Conservation (phyloP, 2,329 filamentous ascomycete species). For the Phyllachora maydis region DNA sequence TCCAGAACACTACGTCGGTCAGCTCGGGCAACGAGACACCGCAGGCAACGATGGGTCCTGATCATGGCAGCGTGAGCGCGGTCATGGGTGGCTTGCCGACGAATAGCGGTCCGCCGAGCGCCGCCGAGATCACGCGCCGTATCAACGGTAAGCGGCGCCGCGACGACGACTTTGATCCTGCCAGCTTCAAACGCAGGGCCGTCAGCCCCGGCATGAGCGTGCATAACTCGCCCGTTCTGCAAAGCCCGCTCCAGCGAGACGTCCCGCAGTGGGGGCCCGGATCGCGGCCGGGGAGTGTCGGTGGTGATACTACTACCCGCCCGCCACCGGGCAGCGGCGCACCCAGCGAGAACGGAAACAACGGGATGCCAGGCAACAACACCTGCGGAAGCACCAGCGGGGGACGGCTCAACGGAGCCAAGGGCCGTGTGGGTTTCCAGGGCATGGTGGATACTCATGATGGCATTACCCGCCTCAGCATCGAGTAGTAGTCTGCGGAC, state of each 20-base stretch:
- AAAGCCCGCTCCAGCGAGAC: constrained; percentile 63
- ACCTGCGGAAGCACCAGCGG: constrained; percentile 14
- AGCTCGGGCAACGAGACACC: constrained; percentile 16
- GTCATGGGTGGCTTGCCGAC: constrained; percentile 7
- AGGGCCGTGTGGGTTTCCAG: constrained; percentile 57
- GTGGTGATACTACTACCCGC: constrained; percentile 26
- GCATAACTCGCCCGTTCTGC: constrained; percentile 74
- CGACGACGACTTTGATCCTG: constrained; percentile 78
- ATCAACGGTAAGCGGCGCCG: constrained; percentile 67
- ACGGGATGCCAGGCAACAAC: constrained; percentile 2
- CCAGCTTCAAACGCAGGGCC: constrained; percentile 74
- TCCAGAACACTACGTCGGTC: constrained; percentile 10
- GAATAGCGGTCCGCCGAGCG: constrained; percentile 30
- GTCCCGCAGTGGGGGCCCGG: too few relatives aligned
- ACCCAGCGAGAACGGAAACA: constrained; percentile 17
- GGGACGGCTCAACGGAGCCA: constrained; percentile 25
- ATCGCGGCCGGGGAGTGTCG: constrained; percentile 44
- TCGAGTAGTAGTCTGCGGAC: too few relatives aligned
- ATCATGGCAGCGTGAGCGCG: constrained; percentile 9
- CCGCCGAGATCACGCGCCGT: constrained; percentile 57
- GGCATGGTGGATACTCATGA: constrained; percentile 95
- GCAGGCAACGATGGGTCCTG: too few relatives aligned
- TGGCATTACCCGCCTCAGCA: constrained; percentile 91
- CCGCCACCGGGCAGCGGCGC: constrained; percentile 26
- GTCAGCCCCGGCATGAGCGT: constrained; percentile 83